Percentiles rank a stretch among this genome's conserved stretches.
Evolutionary conservation across 75 land plant genomes (phyloP).

Genomic region (Azolla pinnata): DNA sequence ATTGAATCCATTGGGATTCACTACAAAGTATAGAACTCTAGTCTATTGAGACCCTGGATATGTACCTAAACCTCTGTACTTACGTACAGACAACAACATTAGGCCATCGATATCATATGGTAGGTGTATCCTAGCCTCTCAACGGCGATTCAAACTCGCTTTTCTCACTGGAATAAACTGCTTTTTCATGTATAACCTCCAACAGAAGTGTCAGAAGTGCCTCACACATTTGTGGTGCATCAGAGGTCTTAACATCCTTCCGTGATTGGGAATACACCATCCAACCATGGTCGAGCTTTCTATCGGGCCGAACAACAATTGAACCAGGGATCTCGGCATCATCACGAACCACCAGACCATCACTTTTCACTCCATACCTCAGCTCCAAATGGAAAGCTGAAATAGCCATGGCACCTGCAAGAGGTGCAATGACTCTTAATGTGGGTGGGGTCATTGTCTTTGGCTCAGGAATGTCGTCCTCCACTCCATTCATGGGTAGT

Average conservation of each 20-base stretch:
- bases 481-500: background rate
- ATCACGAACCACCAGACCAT: conserved; percentile 88
- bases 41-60: too few species aligned
- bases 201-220: conserved; percentile 78
- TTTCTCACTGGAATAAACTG: too few species aligned
- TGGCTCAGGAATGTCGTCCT: conserved; percentile 20
- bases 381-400: conserved; percentile 79
- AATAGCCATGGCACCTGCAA: conserved; percentile 92
- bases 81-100: too few species aligned
- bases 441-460: conserved; percentile 28
- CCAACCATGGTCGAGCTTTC: conserved; percentile 96
- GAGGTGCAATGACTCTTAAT: conserved; percentile 74
- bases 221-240: conserved; percentile 88
- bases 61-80: too few species aligned
- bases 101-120: too few species aligned
- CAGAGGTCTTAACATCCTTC: conserved; percentile 45
- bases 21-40: too few species aligned
- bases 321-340: conserved; percentile 99
- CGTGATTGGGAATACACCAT: conserved; percentile 85
- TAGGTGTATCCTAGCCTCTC: too few species aligned
- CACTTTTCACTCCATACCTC: conserved; percentile 91
- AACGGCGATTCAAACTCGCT: too few species aligned
- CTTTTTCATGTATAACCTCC: conserved; percentile 26
- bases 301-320: conserved; percentile 64
- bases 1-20: too few species aligned